Evolutionary conservation across 257 asterid genomes (phyloP).

Genomic region (Salvia rosmarinus): DNA sequence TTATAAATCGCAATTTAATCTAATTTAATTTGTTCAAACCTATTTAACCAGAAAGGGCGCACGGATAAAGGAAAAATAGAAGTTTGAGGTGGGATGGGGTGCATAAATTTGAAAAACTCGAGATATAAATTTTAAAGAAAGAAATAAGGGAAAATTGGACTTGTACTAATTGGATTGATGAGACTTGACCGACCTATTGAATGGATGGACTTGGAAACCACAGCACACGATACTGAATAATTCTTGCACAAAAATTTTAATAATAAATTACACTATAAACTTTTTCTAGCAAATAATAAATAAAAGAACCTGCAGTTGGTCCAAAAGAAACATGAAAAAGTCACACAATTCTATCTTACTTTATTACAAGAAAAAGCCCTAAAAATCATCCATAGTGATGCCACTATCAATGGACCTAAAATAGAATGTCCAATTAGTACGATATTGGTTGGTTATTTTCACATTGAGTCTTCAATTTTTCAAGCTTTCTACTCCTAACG

Average conservation of each 20-base stretch:
- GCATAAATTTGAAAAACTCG: not conserved
- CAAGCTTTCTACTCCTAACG: conserved; percentile 10
- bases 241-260: conserved; percentile 2
- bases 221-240: conserved; percentile 14
- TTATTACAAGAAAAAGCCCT: conserved; percentile 34
- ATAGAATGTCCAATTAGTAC: conserved; percentile 30
- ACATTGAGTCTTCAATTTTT: conserved; percentile 21
- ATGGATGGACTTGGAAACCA: conserved; percentile 27
- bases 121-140: conserved; percentile 5
- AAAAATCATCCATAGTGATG: conserved; percentile 37
- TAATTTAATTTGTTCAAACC: no score
- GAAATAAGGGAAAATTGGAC: not conserved
- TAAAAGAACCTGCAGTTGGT: conserved; percentile 27
- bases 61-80: not conserved
- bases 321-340: conserved; percentile 35
- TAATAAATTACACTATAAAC: not conserved
- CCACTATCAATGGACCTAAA: conserved; percentile 44
- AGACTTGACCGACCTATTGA: conserved; percentile 28
- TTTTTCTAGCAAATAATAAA: not conserved
- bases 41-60: conserved; percentile 8
- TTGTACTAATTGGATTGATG: conserved; percentile 13
- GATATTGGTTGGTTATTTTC: conserved; percentile 32
- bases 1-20: no score
- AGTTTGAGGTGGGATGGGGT: not conserved
- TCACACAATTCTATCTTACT: conserved; percentile 35